These are phyloP conservation scores for Trichoderma aggressivum DNA, from an alignment of 2,329 filamentous ascomycete genomes.

Conservation along the genomic window DNA sequence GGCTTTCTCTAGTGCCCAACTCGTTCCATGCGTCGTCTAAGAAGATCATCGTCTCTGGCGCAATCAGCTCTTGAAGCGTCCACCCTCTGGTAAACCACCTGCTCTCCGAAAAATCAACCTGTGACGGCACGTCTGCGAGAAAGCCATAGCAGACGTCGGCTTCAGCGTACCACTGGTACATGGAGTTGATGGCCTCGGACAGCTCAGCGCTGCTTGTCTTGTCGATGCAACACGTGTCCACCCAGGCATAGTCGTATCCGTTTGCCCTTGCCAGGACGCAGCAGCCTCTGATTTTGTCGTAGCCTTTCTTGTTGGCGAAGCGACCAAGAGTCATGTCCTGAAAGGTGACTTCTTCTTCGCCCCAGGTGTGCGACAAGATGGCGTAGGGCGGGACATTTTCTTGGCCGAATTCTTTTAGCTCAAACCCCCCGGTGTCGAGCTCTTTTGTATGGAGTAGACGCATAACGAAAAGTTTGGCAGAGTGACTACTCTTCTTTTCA, in stretches of 20 bases:
- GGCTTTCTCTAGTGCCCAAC: not conserved
- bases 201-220: conserved; percentile 1
- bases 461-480: not conserved
- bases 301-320: not conserved
- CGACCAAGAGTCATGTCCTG: not conserved
- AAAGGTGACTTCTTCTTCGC: not conserved
- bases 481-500: not conserved
- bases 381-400: not conserved
- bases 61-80: conserved; percentile 6
- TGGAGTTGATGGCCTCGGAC: not conserved
- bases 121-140: not conserved
- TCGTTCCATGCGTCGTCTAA: not conserved
- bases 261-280: not conserved
- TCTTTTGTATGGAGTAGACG: not conserved
- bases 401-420: not conserved
- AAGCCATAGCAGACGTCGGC: not conserved
- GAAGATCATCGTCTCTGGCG: not conserved
- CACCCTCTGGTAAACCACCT: conserved; percentile 3
- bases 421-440: not conserved
- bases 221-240: conserved; percentile 5
- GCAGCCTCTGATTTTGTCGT: not conserved
- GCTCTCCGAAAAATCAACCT: not conserved
- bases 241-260: conserved; percentile 2
- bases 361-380: conserved; percentile 5
- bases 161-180: conserved; percentile 8